Base-by-base conservation (phyloP, 192 early-diverging fungal genomes). In the Coemansia sp. region DNA sequence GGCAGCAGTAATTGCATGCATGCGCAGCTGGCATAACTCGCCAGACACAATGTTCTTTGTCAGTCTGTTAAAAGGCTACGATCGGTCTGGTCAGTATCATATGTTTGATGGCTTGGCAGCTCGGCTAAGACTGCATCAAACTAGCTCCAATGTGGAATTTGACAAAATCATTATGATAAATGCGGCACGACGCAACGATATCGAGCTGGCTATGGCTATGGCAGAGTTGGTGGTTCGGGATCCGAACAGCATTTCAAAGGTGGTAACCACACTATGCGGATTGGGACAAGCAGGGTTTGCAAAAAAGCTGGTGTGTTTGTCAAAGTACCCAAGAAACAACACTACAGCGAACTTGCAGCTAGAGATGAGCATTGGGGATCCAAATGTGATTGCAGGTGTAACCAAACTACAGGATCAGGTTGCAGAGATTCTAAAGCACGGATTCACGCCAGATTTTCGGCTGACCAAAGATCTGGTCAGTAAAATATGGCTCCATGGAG, bases 61-160 rank as follows among this genome's bases (percentile, higher is more conserved):
- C 18, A 33, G 53, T 13, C 20, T 71, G 26, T 21, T 78, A 39
- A 54, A 50, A n/a, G 74, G 74, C 8, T 78, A 78, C 45, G 21
- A 50, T 41, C 31, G 13, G 49, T 62, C 68, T 9, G 16, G 33
- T 13, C 74, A 78, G 50, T 14, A 68, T 53, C 50, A 51, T 35
- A 67, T 78, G 60, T 78, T 78, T 49, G 68, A 71, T 14, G 61
- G 51, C 1, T 15, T 78, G 31, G 53, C 55, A 8, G 44, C 44
- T n/a, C 58, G 59, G n/a, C 39, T 72, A 15, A 21, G 50, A n/a
- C 23, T 50, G 13, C 59, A 49, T 35, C 23, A 55, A 10, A 47
- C 50, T 8, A 15, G 46, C 10, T 44, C 61, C 1, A 35, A 53
- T 23, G 14, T 39, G 12, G 46, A 57, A 11, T 19, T 71, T n/a